Conservation (phyloP, 2,329 filamentous ascomycete genomes). For the Tolypocladium endophyticum region DNA sequence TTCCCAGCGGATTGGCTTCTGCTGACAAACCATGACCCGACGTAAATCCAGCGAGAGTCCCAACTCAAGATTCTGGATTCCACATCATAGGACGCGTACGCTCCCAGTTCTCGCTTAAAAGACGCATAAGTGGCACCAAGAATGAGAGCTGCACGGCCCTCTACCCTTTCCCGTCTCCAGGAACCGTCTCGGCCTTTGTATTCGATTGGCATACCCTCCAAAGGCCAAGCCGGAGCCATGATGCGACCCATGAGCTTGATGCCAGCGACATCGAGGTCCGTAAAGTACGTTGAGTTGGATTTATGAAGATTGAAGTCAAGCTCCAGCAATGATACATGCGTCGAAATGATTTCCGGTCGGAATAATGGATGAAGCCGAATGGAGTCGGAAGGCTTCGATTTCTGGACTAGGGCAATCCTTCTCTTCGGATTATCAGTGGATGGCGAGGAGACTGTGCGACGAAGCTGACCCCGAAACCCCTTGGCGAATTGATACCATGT, state of each 20-base stretch:
- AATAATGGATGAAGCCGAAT: slow-evolving; percentile 1
- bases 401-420: neutral
- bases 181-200: slow-evolving; percentile 2
- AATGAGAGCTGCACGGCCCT: slow-evolving; percentile 1
- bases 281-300: slow-evolving; percentile 2
- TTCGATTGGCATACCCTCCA: slow-evolving; percentile 1
- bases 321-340: neutral
- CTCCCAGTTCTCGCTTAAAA: slow-evolving; percentile 1
- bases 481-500: slow-evolving; percentile 1
- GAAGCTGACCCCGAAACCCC: neutral
- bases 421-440: neutral
- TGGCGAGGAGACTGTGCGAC: neutral
- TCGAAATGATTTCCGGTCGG: neutral
- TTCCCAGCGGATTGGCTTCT: neutral
- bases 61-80: slow-evolving; percentile 2
- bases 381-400: neutral
- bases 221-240: slow-evolving; percentile 1
- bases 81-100: neutral
- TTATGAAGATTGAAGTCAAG: slow-evolving; percentile 4
- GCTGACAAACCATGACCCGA: slow-evolving; percentile 4
- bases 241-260: slow-evolving; percentile 1
- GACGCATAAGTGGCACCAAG: slow-evolving; percentile 3
- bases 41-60: slow-evolving; percentile 5
- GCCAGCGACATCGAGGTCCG: neutral
- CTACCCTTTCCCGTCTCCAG: neutral